Conservation (phyloP, 2,329 filamentous ascomycete genomes). For the Beauveria varroae region DNA sequence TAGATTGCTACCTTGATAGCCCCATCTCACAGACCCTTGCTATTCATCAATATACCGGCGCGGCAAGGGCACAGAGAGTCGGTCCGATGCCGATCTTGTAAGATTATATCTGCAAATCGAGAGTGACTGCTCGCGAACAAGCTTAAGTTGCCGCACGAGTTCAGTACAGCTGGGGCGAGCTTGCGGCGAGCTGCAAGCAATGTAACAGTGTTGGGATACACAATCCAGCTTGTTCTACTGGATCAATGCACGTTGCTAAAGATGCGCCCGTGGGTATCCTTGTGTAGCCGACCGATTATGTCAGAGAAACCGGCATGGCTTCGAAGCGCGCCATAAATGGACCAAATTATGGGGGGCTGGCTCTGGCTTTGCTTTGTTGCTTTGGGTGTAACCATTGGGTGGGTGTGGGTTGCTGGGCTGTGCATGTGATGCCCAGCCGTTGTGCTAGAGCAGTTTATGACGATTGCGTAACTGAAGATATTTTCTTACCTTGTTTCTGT, state of each 20-base stretch:
- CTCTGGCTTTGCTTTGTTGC: not conserved
- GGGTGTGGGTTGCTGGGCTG: not conserved
- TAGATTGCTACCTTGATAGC: no score
- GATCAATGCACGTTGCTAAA: not conserved
- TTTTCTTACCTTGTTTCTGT: not conserved
- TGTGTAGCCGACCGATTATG: constrained; percentile 8
- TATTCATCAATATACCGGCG: no score
- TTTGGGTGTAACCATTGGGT: not conserved
- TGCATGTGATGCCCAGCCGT: constrained; percentile 3
- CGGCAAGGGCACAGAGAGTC: no score
- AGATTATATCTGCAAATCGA: no score
- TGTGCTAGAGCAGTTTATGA: not conserved
- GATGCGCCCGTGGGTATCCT: constrained; percentile 9
- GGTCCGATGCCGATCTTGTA: no score
- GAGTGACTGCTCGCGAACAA: no score
- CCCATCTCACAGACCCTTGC: no score
- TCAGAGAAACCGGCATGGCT: constrained; percentile 1
- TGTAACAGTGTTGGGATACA: not conserved
- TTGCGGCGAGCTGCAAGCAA: not conserved
- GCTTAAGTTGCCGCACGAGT: not conserved
- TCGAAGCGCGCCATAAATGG: not conserved
- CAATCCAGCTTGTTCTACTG: not conserved
- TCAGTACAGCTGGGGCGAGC: not conserved
- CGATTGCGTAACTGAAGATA: not conserved
- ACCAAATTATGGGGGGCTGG: not conserved